Conservation (phyloP, 345 rosid species). For the Draba incana region DNA sequence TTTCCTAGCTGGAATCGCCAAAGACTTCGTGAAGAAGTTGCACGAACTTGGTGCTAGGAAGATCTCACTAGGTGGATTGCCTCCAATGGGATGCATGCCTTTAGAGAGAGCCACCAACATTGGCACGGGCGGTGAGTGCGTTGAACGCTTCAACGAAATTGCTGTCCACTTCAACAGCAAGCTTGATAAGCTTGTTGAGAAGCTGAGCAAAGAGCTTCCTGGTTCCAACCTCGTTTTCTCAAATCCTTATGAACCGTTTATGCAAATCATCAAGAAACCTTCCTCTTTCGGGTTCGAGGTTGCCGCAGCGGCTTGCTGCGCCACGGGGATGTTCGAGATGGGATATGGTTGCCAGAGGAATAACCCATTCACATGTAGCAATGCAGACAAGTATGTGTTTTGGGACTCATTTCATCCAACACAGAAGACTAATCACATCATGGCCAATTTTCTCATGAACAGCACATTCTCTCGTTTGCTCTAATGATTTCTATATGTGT, state of each 20-base stretch:
- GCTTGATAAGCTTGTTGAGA: constrained; percentile 39
- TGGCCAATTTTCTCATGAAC: constrained; percentile 53
- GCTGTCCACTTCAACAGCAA: constrained; percentile 56
- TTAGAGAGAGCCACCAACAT: constrained; percentile 61
- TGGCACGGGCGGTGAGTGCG: constrained; percentile 45
- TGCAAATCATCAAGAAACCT: constrained; percentile 49
- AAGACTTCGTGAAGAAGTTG: constrained; percentile 46
- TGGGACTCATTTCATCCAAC: constrained; percentile 87
- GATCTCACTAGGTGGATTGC: constrained; percentile 62
- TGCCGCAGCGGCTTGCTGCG: constrained; percentile 60
- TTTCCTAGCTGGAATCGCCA: constrained; percentile 49
- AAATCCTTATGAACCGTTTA: constrained; percentile 46
- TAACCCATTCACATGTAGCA: constrained; percentile 51
- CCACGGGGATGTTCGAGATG: constrained; percentile 82
- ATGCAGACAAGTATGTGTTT: constrained; percentile 67
- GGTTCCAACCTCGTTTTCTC: constrained; percentile 52
- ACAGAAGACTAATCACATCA: constrained; percentile 57
- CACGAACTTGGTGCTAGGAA: constrained; percentile 59
- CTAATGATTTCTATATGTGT: not conserved
- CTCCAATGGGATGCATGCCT: constrained; percentile 77
- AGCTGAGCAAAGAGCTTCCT: constrained; percentile 49
- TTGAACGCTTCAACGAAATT: constrained; percentile 48
- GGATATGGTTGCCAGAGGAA: constrained; percentile 60
- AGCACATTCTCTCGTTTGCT: constrained; percentile 44
- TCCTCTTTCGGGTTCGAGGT: constrained; percentile 58